Conservation (phyloP, 2,329 filamentous ascomycete species). For the Aplosporella prunicola region DNA sequence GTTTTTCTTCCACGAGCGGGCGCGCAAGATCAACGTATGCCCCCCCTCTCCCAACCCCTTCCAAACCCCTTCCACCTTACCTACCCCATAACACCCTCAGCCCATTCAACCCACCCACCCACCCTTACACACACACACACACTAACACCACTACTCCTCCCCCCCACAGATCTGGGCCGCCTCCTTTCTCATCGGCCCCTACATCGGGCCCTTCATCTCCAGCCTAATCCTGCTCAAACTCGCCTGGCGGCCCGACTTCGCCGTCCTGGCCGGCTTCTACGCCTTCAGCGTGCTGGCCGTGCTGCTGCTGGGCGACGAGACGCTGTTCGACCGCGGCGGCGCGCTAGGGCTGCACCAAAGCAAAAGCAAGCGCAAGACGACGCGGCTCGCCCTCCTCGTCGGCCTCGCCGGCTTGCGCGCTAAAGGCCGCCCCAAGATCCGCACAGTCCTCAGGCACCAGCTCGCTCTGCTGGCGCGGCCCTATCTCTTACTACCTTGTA, state of each 20-base stretch:
- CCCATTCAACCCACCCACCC: constrained; percentile 13
- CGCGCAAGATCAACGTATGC: constrained; percentile 27
- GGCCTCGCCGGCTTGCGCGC: constrained; percentile 7
- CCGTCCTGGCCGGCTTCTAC: constrained; percentile 26
- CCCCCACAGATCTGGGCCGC: constrained; percentile 13
- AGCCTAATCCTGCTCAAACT: constrained; percentile 3
- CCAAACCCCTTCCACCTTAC: constrained; percentile 10
- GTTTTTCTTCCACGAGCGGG: constrained; percentile 31
- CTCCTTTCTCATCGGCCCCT: constrained; percentile 17
- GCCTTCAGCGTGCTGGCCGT: constrained; percentile 24
- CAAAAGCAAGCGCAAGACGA: constrained; percentile 5
- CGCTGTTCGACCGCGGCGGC: constrained; percentile 22
- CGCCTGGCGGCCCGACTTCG: constrained; percentile 13
- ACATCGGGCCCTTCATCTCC: constrained; percentile 23
- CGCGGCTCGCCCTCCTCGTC: constrained; percentile 4
- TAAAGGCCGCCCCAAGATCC: constrained; percentile 4
- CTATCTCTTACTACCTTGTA: constrained; percentile 16
- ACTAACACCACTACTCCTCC: too few relatives aligned
- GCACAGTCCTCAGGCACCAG: constrained; percentile 5
- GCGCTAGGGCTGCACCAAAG: constrained; percentile 3
- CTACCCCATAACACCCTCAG: too few relatives aligned
- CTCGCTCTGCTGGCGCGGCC: constrained; percentile 13
- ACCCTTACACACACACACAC: constrained; percentile 11
- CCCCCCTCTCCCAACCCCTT: constrained; percentile 20
- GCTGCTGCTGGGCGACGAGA: constrained; percentile 25